Conservation (phyloP, 768 basidiomycete species). For the Nevesoporus exiguus region DNA sequence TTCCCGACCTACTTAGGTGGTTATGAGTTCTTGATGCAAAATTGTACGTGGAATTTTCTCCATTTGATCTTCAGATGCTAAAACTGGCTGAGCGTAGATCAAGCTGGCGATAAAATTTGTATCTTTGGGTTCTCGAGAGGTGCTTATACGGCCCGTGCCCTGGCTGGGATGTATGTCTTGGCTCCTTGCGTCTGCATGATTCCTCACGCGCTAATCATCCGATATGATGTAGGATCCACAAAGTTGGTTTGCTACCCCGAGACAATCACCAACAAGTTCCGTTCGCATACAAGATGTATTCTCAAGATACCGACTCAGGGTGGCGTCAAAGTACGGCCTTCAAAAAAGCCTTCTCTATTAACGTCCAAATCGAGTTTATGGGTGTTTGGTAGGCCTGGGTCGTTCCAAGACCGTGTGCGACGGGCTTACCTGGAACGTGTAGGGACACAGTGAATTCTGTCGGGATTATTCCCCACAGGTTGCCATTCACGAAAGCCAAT, state of each 20-base stretch:
- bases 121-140: constrained; percentile 82
- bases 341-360: constrained; percentile 74
- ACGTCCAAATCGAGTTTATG: constrained; percentile 68
- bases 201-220: background rate
- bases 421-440: background rate
- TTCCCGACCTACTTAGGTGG: constrained; percentile 44
- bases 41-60: constrained; percentile 41
- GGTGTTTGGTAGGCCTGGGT: constrained; percentile 59
- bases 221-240: constrained; percentile 50
- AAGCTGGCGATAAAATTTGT: constrained; percentile 71
- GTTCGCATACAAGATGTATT: constrained; percentile 69
- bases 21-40: constrained; percentile 78
- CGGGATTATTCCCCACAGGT: constrained; percentile 57
- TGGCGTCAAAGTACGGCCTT: constrained; percentile 66
- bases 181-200: background rate
- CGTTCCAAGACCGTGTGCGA: background rate
- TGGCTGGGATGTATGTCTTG: constrained; percentile 62
- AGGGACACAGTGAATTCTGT: constrained; percentile 75
- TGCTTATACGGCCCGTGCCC: constrained; percentile 68
- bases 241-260: constrained; percentile 67
- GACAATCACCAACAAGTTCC: constrained; percentile 75
- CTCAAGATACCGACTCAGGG: constrained; percentile 49
- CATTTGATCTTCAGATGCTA: background rate
- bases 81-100: constrained; percentile 36
- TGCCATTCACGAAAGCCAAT: constrained; percentile 67